These are phyloP conservation scores for Trichoderma aggressivum DNA, from an alignment of 2,329 filamentous ascomycete species.

Conservation along the genomic window DNA sequence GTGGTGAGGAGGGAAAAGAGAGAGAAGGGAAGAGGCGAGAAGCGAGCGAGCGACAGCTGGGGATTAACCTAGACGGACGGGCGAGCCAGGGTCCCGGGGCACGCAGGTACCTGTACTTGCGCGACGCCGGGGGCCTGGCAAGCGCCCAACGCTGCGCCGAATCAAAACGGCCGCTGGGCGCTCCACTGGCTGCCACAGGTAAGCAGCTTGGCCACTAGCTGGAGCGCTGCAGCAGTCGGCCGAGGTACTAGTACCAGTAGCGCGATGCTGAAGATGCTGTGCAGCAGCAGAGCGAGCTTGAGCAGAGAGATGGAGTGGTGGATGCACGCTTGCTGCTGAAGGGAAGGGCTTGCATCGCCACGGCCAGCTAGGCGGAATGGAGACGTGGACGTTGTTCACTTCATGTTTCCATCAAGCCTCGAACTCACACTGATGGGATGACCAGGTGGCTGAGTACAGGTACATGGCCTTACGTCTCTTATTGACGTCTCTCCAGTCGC, in stretches of 20 bases:
- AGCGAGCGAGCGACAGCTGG: slow-evolving; percentile 8
- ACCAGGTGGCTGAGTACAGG: neutral
- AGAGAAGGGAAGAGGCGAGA: slow-evolving; percentile 20
- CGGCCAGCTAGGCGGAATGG: neutral
- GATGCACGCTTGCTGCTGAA: neutral
- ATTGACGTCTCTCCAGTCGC: neutral
- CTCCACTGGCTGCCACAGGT: neutral
- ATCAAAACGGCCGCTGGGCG: neutral
- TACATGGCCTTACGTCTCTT: no score
- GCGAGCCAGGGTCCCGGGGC: neutral
- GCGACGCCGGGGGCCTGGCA: neutral
- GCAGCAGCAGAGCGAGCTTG: neutral
- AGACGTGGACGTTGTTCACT: neutral
- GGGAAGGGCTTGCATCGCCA: neutral
- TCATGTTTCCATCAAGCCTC: neutral
- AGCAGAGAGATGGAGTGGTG: neutral
- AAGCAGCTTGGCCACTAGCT: neutral
- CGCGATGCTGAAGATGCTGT: neutral
- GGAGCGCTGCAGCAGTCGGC: neutral
- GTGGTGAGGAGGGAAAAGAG: slow-evolving; percentile 14
- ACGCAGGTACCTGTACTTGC: neutral
- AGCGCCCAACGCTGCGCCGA: neutral
- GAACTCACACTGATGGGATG: neutral
- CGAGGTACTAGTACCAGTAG: neutral
- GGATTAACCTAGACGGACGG: neutral